These are phyloP conservation scores for Apiospora sp. DNA, from an alignment of 2,329 filamentous ascomycete species.

Conservation along the genomic window DNA sequence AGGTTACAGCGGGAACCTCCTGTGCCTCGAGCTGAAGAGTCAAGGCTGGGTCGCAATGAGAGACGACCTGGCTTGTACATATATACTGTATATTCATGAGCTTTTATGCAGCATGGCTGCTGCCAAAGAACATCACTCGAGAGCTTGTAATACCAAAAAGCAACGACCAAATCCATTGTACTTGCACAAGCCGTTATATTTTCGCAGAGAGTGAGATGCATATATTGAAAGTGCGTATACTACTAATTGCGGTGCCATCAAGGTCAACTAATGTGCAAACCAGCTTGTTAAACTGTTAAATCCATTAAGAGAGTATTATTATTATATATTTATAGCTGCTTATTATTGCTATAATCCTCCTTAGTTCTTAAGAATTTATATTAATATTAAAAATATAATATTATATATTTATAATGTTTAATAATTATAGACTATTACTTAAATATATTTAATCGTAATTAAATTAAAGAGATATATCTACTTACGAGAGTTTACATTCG, in stretches of 20 bases:
- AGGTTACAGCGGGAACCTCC: neutral
- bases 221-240: neutral
- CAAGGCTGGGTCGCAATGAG: slow-evolving; percentile 1
- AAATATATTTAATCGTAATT: neutral
- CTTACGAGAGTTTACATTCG: neutral
- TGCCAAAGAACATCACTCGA: slow-evolving; percentile 1
- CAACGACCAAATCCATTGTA: neutral
- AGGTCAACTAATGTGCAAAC: neutral
- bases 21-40: slow-evolving; percentile 9
- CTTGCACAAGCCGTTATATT: neutral
- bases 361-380: neutral
- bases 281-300: neutral
- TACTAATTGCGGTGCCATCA: neutral
- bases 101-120: neutral
- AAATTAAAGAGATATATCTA: neutral
- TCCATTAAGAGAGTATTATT: too few relatives aligned
- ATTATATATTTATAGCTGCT: too few relatives aligned
- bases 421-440: neutral
- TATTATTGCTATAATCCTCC: neutral
- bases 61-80: slow-evolving; percentile 17
- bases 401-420: neutral
- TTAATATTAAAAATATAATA: too few relatives aligned
- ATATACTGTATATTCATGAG: slow-evolving; percentile 18
- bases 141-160: slow-evolving; percentile 9
- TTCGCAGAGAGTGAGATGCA: neutral